Conservation (phyloP, 2,329 filamentous ascomycete species). For the Botrytis fragariae region DNA sequence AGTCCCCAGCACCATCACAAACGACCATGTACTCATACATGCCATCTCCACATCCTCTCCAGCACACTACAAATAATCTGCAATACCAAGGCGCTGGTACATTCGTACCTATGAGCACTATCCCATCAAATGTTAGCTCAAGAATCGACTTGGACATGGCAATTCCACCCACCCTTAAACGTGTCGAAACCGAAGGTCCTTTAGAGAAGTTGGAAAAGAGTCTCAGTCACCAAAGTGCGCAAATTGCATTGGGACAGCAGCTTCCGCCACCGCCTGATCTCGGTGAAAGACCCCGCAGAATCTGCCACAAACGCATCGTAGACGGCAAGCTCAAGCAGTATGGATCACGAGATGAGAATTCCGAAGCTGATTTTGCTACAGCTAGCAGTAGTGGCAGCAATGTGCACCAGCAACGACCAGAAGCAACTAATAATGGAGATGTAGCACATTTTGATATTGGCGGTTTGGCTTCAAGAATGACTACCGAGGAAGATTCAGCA, state of each 20-base stretch:
- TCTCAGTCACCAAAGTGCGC: neutral
- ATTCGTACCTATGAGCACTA: neutral
- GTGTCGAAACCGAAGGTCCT: conserved; percentile 7
- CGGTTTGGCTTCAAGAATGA: neutral
- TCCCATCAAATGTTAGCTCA: neutral
- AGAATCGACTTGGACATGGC: conserved; percentile 3
- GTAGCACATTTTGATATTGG: neutral
- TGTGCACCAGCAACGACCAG: neutral
- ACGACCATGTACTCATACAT: neutral
- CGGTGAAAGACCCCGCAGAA: no score
- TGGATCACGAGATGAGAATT: neutral
- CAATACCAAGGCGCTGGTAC: neutral
- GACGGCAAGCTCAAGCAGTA: neutral
- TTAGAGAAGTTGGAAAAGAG: neutral
- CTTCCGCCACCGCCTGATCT: neutral
- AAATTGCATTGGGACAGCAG: neutral
- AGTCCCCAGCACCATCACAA: neutral
- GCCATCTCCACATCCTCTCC: neutral
- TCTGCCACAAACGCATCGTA: neutral
- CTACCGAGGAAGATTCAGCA: neutral
- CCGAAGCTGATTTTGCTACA: neutral
- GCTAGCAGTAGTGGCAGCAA: neutral
- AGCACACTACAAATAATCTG: no score
- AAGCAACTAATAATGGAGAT: neutral
- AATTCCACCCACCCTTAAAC: neutral